Conservation (phyloP, 768 basidiomycete species). For the Galerina marginata region DNA sequence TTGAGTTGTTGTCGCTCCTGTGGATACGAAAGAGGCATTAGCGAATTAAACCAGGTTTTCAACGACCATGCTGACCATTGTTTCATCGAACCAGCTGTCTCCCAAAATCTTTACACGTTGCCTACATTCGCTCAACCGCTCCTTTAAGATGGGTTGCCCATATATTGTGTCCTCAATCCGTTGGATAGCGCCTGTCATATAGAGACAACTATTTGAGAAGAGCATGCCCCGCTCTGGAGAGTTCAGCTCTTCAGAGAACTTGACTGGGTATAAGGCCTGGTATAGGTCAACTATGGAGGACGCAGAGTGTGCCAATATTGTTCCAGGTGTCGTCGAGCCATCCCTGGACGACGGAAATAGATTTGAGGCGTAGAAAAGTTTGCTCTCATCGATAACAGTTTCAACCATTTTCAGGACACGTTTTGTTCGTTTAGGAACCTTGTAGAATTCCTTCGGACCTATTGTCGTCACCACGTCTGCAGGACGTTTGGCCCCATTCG, state of each 20-base stretch:
- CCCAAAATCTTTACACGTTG: conserved; percentile 58
- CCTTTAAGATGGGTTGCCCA: conserved; percentile 39
- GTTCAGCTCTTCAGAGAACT: conserved; percentile 51
- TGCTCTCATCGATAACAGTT: conserved; percentile 70
- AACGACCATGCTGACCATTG: conserved; percentile 55
- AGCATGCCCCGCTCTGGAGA: conserved; percentile 66
- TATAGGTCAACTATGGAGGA: conserved; percentile 77
- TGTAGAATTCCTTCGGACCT: conserved; percentile 59
- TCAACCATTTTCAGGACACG: conserved; percentile 61
- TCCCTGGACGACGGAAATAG: conserved; percentile 49
- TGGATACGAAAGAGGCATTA: neutral
- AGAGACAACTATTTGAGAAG: conserved; percentile 83
- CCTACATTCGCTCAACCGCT: conserved; percentile 56
- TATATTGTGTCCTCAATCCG: conserved; percentile 39
- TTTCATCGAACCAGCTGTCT: conserved; percentile 73
- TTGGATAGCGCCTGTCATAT: conserved; percentile 61
- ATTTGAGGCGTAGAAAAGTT: conserved; percentile 61
- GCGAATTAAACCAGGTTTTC: neutral
- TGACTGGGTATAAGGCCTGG: conserved; percentile 78
- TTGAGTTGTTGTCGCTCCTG: conserved; percentile 56
- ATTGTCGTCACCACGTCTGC: conserved; percentile 24
- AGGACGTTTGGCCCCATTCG: conserved; percentile 24
- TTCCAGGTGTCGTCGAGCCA: conserved; percentile 47
- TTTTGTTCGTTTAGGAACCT: conserved; percentile 62
- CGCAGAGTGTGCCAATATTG: conserved; percentile 63